Conservation (phyloP, 441 rosid genomes). For the Gossypium davidsonii region DNA sequence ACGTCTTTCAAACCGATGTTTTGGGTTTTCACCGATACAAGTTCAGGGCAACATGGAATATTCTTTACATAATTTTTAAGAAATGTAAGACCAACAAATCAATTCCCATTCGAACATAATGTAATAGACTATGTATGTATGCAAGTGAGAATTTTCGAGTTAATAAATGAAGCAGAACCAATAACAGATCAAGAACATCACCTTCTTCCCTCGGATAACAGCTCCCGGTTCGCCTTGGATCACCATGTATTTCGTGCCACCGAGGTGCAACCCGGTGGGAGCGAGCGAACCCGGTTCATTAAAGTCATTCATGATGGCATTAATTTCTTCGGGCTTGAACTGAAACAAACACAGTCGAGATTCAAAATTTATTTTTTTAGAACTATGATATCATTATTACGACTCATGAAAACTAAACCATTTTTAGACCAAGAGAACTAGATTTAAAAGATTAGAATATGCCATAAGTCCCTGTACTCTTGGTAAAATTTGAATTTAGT, state of each 20-base stretch:
- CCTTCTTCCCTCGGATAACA: slow-evolving; percentile 79
- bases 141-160: background rate
- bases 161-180: background rate
- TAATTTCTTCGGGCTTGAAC: slow-evolving; percentile 55
- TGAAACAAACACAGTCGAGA: slow-evolving; percentile 19
- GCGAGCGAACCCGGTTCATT: slow-evolving; percentile 63
- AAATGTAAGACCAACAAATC: background rate
- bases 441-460: background rate
- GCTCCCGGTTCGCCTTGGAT: slow-evolving; percentile 72
- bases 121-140: background rate
- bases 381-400: too few species aligned
- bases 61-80: too few species aligned
- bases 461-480: too few species aligned
- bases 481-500: too few species aligned
- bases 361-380: background rate
- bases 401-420: too few species aligned
- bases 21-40: too few species aligned
- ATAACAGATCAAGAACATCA: slow-evolving; percentile 11
- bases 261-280: slow-evolving; percentile 57
- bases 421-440: background rate
- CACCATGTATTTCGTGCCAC: slow-evolving; percentile 65
- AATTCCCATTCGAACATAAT: background rate
- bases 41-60: too few species aligned
- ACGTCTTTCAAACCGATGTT: too few species aligned
- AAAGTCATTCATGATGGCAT: slow-evolving; percentile 42